phyloP scores from a whole-genome alignment of 1,284 basidiomycete genomes.

The Pascua guehoae region DNA sequence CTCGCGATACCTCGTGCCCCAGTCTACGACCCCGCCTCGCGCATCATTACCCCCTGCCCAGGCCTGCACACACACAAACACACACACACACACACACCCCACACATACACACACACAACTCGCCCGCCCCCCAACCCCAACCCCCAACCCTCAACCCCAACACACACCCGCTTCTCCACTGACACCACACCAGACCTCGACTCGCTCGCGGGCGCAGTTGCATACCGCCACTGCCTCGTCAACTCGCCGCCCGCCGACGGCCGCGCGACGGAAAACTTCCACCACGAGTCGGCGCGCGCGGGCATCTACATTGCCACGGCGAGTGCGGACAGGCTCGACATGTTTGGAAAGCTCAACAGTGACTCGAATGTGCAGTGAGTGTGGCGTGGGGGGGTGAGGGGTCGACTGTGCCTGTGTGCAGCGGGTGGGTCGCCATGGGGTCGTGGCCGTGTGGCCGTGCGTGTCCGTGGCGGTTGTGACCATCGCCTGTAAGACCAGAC shows the following conservation, averaged over 20 bases:
- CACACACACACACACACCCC: too few species aligned
- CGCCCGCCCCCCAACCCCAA: neutral
- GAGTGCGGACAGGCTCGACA: slow-evolving; percentile 62
- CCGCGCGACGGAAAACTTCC: slow-evolving; percentile 40
- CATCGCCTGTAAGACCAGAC: too few species aligned
- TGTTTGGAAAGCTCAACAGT: slow-evolving; percentile 42
- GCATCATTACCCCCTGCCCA: too few species aligned
- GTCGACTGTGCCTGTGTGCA: neutral
- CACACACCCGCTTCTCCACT: slow-evolving; percentile 39
- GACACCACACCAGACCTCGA: slow-evolving; percentile 70
- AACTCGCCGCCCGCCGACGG: slow-evolving; percentile 12
- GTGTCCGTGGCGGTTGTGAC: too few species aligned
- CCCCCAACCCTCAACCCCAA: neutral
- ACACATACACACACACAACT: neutral
- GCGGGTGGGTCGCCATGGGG: too few species aligned
- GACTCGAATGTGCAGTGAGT: slow-evolving; percentile 49
- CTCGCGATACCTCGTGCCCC: too few species aligned
- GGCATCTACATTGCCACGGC: slow-evolving; percentile 80
- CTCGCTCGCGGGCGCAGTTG: slow-evolving; percentile 73
- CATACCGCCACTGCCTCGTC: slow-evolving; percentile 70
- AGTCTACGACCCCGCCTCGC: too few species aligned
- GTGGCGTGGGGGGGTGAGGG: neutral
- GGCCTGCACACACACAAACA: too few species aligned
- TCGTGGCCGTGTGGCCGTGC: too few species aligned
- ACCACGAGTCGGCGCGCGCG: slow-evolving; percentile 58